Percentiles rank a stretch among this genome's conserved stretches.
phyloP scores from a whole-genome alignment of 306 rosid species.

The Castanea sativa region DNA sequence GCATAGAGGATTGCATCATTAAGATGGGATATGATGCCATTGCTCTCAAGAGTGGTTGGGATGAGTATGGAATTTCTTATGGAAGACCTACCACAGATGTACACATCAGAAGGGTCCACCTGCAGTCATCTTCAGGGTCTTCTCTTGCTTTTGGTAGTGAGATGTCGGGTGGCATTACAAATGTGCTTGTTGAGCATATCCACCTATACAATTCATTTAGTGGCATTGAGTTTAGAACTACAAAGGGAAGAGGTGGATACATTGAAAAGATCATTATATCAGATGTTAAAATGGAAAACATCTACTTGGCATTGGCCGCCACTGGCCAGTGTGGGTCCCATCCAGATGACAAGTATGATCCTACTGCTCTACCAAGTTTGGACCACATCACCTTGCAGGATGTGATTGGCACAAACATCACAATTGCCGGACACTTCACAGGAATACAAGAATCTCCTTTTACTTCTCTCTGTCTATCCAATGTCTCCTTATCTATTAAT shows the following conservation, averaged over 20 bases:
- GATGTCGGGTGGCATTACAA: slow-evolving; percentile 95
- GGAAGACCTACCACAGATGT: slow-evolving; percentile 83
- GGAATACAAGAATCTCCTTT: slow-evolving; percentile 90
- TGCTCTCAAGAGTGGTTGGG: slow-evolving; percentile 97
- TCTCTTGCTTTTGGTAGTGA: slow-evolving; percentile 87
- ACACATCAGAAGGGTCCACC: slow-evolving; percentile 70
- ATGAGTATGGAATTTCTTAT: slow-evolving; percentile 84
- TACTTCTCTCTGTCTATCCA: slow-evolving; percentile 71
- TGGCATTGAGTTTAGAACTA: slow-evolving; percentile 75
- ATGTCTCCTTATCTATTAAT: slow-evolving; percentile 55
- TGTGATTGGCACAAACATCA: slow-evolving; percentile 65
- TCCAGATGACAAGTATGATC: slow-evolving; percentile 85
- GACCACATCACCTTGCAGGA: slow-evolving; percentile 60
- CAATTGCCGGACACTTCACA: slow-evolving; percentile 68
- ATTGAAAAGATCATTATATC: slow-evolving; percentile 61
- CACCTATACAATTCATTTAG: slow-evolving; percentile 59
- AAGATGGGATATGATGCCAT: slow-evolving; percentile 80
- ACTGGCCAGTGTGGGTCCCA: slow-evolving; percentile 74
- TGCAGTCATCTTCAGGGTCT: slow-evolving; percentile 70
- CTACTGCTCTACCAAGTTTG: slow-evolving; percentile 71
- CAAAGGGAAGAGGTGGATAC: slow-evolving; percentile 85
- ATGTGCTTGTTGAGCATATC: slow-evolving; percentile 66
- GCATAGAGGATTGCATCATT: slow-evolving; percentile 83
- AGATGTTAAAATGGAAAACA: slow-evolving; percentile 51
- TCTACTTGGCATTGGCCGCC: slow-evolving; percentile 58